A percentile compares a stretch with the other conserved stretches of the same genome.
Evolutionary conservation across 805 yeast species (phyloP).

Genomic region (Lipomyces lipofer): DNA sequence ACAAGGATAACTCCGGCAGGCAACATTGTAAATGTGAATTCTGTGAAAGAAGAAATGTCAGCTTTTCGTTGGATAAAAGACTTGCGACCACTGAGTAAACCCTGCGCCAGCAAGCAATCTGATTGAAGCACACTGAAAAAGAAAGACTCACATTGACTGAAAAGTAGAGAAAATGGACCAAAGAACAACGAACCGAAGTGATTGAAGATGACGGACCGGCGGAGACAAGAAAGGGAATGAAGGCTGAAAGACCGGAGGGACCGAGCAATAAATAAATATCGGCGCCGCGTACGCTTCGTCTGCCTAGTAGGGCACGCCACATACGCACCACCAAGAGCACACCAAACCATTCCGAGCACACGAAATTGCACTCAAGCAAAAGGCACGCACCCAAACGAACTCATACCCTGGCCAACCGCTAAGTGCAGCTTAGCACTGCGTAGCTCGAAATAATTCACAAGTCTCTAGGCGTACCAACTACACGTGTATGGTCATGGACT

Average conservation of each 20-base stretch:
- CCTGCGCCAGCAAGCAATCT: background rate
- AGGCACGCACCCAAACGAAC: too few species aligned
- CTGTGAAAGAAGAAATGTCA: background rate
- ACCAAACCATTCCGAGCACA: too few species aligned
- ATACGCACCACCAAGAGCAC: too few species aligned
- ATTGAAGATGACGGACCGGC: background rate
- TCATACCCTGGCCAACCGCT: too few species aligned
- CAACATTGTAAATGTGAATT: constrained; percentile 47
- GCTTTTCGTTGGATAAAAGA: background rate
- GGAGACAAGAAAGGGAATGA: background rate
- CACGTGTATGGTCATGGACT: too few species aligned
- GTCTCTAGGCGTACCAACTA: too few species aligned
- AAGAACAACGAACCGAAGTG: background rate
- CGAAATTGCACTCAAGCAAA: too few species aligned
- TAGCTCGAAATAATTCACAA: too few species aligned
- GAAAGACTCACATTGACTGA: too few species aligned
- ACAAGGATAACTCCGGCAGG: constrained; percentile 77
- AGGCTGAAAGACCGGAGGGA: background rate
- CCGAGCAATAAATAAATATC: constrained; percentile 4
- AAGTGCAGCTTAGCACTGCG: too few species aligned
- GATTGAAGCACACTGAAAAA: background rate
- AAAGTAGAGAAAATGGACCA: background rate
- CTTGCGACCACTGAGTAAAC: background rate
- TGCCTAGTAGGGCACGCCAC: too few species aligned
- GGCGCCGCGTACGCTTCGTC: too few species aligned